These are phyloP conservation scores for Suillus spraguei DNA, from an alignment of 768 basidiomycete species.

Conservation along the genomic window DNA sequence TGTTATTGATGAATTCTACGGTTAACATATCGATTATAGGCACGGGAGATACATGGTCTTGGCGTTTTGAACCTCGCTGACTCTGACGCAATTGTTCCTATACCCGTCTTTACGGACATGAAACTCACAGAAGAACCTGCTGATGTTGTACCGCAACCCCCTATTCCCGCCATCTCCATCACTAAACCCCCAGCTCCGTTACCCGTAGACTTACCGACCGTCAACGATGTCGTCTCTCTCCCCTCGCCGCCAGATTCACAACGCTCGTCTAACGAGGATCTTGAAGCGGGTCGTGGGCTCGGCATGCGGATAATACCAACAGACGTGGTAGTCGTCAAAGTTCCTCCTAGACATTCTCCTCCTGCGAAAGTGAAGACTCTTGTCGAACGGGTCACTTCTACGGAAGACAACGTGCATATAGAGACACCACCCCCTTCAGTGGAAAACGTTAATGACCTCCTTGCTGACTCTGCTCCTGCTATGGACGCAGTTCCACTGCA, in stretches of 20 bases:
- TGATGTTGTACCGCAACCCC: constrained; percentile 18
- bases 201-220: constrained; percentile 71
- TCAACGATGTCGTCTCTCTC: constrained; percentile 53
- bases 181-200: constrained; percentile 72
- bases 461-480: constrained; percentile 45
- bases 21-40: constrained; percentile 34
- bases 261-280: constrained; percentile 38
- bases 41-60: constrained; percentile 45
- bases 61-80: constrained; percentile 44
- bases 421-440: constrained; percentile 14
- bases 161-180: constrained; percentile 59
- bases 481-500: constrained; percentile 33
- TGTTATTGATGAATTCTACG: constrained; percentile 6
- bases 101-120: constrained; percentile 57
- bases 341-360: constrained; percentile 15
- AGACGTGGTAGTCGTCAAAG: constrained; percentile 20
- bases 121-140: constrained; percentile 24
- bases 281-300: constrained; percentile 43
- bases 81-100: constrained; percentile 60
- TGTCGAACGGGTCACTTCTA: constrained; percentile 18
- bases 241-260: constrained; percentile 49
- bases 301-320: constrained; percentile 39
- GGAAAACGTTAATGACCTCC: constrained; percentile 49
- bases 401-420: constrained; percentile 5
- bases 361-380: constrained; percentile 19